phyloP scores from a whole-genome alignment of 2,329 filamentous ascomycete species.

The Ascochyta pisi region DNA sequence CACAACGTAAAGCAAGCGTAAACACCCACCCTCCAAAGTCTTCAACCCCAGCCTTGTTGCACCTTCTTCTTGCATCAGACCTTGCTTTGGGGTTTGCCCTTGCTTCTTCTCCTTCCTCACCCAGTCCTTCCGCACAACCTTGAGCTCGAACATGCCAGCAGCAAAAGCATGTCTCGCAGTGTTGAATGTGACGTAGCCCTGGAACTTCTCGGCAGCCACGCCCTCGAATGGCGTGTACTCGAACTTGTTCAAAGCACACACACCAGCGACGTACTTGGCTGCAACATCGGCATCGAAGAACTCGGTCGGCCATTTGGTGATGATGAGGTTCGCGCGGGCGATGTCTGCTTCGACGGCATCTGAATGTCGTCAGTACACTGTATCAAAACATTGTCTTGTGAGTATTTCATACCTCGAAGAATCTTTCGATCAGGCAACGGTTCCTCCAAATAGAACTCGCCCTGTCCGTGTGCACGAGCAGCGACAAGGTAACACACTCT shows the following conservation, averaged over 20 bases:
- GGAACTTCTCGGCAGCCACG: not conserved
- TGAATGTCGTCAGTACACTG: not conserved
- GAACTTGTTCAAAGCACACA: not conserved
- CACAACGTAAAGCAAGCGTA: not conserved
- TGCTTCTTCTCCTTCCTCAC: not conserved
- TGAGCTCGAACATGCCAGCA: not conserved
- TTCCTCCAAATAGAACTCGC: constrained; percentile 19
- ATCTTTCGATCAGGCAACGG: not conserved
- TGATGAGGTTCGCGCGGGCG: not conserved
- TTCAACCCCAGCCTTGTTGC: not conserved
- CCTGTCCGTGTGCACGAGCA: constrained; percentile 9
- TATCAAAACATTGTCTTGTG: too few species aligned
- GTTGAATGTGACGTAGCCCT: constrained; percentile 6
- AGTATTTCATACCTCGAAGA: not conserved
- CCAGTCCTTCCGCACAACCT: not conserved
- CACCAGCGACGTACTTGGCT: not conserved
- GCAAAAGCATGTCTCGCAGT: constrained; percentile 1
- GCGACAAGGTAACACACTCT: constrained; percentile 17
- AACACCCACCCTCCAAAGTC: not conserved
- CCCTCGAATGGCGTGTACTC: not conserved
- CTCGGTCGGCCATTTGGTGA: not conserved
- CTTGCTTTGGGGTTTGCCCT: not conserved
- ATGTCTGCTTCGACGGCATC: constrained; percentile 7
- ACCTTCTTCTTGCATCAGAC: not conserved
- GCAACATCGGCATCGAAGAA: not conserved